phyloP scores from a whole-genome alignment of 768 basidiomycete species.

The Sutorius australiensis region DNA sequence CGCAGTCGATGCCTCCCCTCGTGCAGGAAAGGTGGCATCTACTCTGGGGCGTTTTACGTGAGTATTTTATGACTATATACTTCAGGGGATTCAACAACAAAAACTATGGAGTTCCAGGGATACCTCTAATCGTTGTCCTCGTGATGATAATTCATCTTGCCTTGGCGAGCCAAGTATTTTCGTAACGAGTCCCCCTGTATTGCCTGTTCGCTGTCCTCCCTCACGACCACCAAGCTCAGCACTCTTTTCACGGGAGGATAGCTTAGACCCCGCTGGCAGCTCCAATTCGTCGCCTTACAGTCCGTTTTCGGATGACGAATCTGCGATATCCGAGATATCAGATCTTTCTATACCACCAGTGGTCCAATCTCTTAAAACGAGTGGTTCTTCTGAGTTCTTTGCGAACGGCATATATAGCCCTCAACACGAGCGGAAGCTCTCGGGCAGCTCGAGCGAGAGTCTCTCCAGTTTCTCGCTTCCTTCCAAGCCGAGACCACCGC shows the following conservation, averaged over 20 bases:
- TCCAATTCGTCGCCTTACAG: constrained; percentile 23
- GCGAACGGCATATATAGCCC: background rate
- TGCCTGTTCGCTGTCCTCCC: constrained; percentile 20
- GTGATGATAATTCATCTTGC: constrained; percentile 15
- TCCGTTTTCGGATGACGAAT: constrained; percentile 32
- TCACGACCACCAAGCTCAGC: constrained; percentile 10
- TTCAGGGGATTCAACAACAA: background rate
- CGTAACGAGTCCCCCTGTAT: constrained; percentile 18
- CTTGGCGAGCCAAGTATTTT: constrained; percentile 26
- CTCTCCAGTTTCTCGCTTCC: constrained; percentile 5
- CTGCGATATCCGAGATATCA: constrained; percentile 24
- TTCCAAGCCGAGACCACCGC: constrained; percentile 21
- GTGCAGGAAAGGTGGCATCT: constrained; percentile 34
- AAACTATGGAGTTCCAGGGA: constrained; percentile 17
- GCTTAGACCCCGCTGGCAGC: constrained; percentile 15
- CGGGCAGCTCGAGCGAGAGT: constrained; percentile 25
- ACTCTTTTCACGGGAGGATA: constrained; percentile 23
- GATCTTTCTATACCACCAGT: constrained; percentile 11
- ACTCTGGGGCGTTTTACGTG: constrained; percentile 35
- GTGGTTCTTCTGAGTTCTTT: constrained; percentile 1
- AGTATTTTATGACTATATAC: background rate
- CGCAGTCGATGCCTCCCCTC: constrained; percentile 4
- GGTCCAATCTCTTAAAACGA: constrained; percentile 4
- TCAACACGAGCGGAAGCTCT: constrained; percentile 8
- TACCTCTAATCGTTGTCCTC: constrained; percentile 13